phyloP scores from a whole-genome alignment of 2,329 filamentous ascomycete species.

The Fusarium gaditjirri region DNA sequence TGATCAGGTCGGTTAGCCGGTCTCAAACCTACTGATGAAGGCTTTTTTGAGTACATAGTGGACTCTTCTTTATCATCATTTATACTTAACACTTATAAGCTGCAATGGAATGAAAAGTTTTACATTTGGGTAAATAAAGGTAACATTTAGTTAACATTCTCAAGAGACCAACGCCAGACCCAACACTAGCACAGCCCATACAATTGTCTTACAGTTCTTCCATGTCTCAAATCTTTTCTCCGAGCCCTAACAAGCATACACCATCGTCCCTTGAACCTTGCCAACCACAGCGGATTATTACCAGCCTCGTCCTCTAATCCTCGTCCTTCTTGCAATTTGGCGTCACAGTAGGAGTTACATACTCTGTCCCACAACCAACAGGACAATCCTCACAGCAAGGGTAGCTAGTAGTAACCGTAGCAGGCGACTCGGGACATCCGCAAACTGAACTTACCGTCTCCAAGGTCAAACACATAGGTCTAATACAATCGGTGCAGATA shows the following conservation, averaged over 20 bases:
- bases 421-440: conserved; percentile 46
- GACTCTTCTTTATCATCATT: not conserved
- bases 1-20: not conserved
- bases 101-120: not conserved
- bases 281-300: not conserved
- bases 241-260: not conserved
- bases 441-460: conserved; percentile 48
- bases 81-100: not conserved
- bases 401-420: conserved; percentile 45
- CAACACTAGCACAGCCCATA: not conserved
- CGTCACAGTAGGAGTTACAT: conserved; percentile 38
- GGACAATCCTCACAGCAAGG: conserved; percentile 42
- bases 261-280: not conserved
- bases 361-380: conserved; percentile 47
- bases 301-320: not conserved
- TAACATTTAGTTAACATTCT: not conserved
- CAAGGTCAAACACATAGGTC: conserved; percentile 46
- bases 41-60: too few relatives aligned
- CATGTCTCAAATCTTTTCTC: not conserved
- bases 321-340: conserved; percentile 26
- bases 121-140: not conserved
- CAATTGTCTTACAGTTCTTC: not conserved
- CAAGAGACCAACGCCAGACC: not conserved
- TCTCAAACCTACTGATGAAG: not conserved
- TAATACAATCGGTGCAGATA: conserved; percentile 49